Evolutionary conservation across 2,329 filamentous ascomycete species (phyloP).

Genomic region (Dendrostoma leiphaemia): DNA sequence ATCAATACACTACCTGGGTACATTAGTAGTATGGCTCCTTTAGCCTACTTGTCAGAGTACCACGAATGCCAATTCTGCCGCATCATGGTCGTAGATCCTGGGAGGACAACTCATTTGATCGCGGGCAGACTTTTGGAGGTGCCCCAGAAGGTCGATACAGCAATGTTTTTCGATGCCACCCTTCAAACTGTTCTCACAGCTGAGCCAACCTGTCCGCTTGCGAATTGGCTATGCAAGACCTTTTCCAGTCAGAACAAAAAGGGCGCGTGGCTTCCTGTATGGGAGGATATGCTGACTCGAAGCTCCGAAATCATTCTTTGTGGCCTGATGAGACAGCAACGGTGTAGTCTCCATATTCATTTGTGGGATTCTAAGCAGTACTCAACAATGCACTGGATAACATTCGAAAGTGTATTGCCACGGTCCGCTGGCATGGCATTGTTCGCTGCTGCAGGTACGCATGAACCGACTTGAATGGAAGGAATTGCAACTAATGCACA

Average conservation of each 20-base stretch:
- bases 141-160: neutral
- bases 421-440: neutral
- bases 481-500: neutral
- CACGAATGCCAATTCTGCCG: neutral
- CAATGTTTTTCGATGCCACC: neutral
- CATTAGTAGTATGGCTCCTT: neutral
- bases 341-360: too few relatives aligned
- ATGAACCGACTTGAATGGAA: neutral
- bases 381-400: too few relatives aligned
- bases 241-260: too few relatives aligned
- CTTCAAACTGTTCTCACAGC: neutral
- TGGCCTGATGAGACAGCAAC: too few relatives aligned
- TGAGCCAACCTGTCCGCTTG: neutral
- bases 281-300: neutral
- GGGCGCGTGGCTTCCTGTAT: too few relatives aligned
- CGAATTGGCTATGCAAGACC: neutral
- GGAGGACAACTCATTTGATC: neutral
- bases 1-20: too few relatives aligned
- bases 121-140: neutral
- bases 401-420: too few relatives aligned
- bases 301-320: neutral
- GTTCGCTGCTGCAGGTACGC: neutral
- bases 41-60: neutral
- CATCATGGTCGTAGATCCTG: neutral
- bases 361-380: too few relatives aligned